phyloP scores from a whole-genome alignment of 2,329 filamentous ascomycete species.

The Xylaria sp. region DNA sequence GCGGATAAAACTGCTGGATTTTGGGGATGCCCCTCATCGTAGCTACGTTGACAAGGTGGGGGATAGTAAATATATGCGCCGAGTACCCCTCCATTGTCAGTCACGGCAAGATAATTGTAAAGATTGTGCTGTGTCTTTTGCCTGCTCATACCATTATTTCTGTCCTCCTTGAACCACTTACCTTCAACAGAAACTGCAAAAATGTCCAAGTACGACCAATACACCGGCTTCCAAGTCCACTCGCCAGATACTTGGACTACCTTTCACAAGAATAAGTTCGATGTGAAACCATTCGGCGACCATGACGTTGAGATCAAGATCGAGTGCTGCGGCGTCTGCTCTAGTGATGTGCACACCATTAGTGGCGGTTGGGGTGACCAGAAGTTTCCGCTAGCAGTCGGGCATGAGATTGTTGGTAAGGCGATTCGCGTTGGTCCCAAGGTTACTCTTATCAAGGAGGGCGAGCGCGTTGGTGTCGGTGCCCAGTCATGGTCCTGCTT shows the following conservation, averaged over 20 bases:
- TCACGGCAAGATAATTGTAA: constrained; percentile 15
- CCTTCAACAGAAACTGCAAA: constrained; percentile 8
- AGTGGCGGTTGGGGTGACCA: constrained; percentile 70
- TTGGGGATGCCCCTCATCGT: constrained; percentile 31
- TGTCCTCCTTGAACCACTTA: background rate
- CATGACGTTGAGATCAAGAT: constrained; percentile 90
- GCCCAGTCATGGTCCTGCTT: constrained; percentile 74
- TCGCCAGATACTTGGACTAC: constrained; percentile 65
- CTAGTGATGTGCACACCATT: constrained; percentile 77
- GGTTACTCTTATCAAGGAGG: constrained; percentile 69
- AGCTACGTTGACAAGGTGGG: constrained; percentile 27
- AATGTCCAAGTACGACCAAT: constrained; percentile 68
- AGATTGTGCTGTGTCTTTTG: constrained; percentile 14
- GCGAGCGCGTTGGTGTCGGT: constrained; percentile 74
- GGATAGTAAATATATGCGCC: constrained; percentile 29
- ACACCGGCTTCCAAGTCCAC: constrained; percentile 69
- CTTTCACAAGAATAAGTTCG: constrained; percentile 78
- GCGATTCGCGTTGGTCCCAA: constrained; percentile 74
- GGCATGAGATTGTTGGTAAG: constrained; percentile 77
- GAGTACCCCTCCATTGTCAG: constrained; percentile 28
- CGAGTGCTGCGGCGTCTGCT: constrained; percentile 80
- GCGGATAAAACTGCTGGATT: constrained; percentile 29
- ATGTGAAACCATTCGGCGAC: constrained; percentile 86
- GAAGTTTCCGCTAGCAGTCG: constrained; percentile 60
- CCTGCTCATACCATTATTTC: background rate